Evolutionary conservation across 2,329 filamentous ascomycete genomes (phyloP).

Genomic region (Ophiocordyceps camponoti-floridani): DNA sequence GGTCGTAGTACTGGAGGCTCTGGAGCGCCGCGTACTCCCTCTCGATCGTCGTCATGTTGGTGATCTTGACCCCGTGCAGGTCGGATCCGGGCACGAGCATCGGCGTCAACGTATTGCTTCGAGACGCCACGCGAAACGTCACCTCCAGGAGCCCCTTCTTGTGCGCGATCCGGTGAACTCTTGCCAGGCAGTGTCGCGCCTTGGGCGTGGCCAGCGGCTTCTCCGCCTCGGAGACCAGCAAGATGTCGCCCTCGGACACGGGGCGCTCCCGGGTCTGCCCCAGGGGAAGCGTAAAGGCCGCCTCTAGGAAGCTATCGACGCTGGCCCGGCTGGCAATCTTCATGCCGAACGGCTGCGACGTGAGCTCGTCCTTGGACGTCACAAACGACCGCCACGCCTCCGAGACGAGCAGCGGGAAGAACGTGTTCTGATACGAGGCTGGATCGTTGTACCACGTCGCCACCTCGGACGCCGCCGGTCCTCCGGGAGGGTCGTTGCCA

Average conservation of each 20-base stretch:
- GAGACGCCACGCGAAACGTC: constrained; percentile 64
- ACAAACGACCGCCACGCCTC: constrained; percentile 95
- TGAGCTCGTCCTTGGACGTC: constrained; percentile 73
- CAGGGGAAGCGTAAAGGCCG: constrained; percentile 66
- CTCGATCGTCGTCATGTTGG: constrained; percentile 86
- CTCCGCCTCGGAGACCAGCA: constrained; percentile 61
- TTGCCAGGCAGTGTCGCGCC: constrained; percentile 67
- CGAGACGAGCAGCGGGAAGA: constrained; percentile 74
- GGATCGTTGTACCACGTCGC: constrained; percentile 63
- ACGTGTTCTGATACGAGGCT: constrained; percentile 68
- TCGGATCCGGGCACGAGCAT: constrained; percentile 50
- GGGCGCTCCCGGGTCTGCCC: constrained; percentile 52
- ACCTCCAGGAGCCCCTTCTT: constrained; percentile 74
- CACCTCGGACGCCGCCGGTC: constrained; percentile 56
- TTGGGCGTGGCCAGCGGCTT: constrained; percentile 48
- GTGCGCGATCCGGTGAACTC: constrained; percentile 61
- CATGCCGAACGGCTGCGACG: constrained; percentile 65
- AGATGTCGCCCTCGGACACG: constrained; percentile 70
- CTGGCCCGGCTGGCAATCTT: constrained; percentile 76
- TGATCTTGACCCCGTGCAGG: constrained; percentile 64
- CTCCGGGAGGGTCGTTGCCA: constrained; percentile 69
- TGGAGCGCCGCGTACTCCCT: constrained; percentile 86
- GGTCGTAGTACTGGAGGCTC: constrained; percentile 85
- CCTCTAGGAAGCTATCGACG: constrained; percentile 84
- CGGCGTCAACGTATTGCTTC: constrained; percentile 40